These are phyloP conservation scores for Trichosporon sp. DNA, from an alignment of 1,284 basidiomycete genomes.

Conservation along the genomic window DNA sequence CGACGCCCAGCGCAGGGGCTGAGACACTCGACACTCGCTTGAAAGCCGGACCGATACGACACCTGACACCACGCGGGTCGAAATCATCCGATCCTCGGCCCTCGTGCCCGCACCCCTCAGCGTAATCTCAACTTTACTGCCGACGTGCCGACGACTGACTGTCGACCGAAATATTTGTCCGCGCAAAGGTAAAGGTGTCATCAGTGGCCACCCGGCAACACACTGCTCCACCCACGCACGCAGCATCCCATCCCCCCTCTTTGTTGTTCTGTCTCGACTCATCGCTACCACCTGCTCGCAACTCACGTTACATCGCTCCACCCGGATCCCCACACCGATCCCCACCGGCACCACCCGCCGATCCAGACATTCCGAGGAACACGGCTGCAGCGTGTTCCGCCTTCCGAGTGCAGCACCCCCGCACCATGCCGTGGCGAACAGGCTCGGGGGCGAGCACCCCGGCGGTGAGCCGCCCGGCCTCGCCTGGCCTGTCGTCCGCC, in stretches of 20 bases:
- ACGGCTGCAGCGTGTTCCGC: neutral
- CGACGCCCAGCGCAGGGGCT: neutral
- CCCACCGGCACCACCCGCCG: neutral
- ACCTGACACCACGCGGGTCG: neutral
- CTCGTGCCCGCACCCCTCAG: neutral
- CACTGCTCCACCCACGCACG: neutral
- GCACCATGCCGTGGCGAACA: slow-evolving; percentile 3
- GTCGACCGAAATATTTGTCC: neutral
- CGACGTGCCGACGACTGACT: neutral
- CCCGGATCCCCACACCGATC: neutral
- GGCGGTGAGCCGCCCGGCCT: neutral
- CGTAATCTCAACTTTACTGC: neutral
- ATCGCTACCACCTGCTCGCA: too few relatives aligned
- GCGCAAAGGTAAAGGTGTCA: neutral
- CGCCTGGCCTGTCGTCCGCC: neutral
- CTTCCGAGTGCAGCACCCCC: neutral
- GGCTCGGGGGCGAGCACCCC: neutral
- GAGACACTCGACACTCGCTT: neutral
- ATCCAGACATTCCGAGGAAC: neutral
- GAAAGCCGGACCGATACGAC: neutral
- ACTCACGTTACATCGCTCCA: neutral
- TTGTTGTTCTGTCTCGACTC: neutral
- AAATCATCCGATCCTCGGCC: neutral
- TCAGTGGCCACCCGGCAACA: neutral
- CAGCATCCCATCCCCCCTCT: neutral